Base-by-base conservation (phyloP, 148 eudicot species). In the Cornus kousa region DNA sequence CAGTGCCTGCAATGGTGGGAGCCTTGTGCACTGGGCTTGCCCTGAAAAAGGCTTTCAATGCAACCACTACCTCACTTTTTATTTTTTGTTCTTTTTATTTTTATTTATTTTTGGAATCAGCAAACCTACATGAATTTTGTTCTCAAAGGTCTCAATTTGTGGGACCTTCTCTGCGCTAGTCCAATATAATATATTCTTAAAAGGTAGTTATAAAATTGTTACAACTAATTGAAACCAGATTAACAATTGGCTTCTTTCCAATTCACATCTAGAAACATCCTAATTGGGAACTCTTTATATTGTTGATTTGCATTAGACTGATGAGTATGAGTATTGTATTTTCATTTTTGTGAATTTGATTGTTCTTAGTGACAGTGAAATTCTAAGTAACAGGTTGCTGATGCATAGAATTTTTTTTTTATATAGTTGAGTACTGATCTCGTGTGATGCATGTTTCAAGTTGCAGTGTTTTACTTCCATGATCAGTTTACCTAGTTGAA, bases 401-500 rank as follows among this genome's bases (percentile, higher is more conserved):
- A 67, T 48, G 2, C 67, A 17, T 22, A 57, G 62, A 1, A 4
- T 57, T 57, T 40, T 24, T 40, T 24, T 23, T 28, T 46, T 35
- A 35, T 35, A 35, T 35, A 35, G 37, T 35, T 4, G 5, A 35
- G 37, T 35, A 23, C 28, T 67, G 23, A 64, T 72, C 53, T 55
- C 24, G 3, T n/a, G 28, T 57, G 20, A 3, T 57, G 62, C 20
- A 3, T 13, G 20, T 13, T 87, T 75, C 94, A 96, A 98, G 99
- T 88, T 83, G 99, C 99, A 71, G 98, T 96, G 74, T 91, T 93
- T 71, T 96, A 96, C 89, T 96, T 96, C 84, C 97, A 96, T 82
- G 99, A 96, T 78, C 86, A 96, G 14, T 96, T 96, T 88, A 96
- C 99, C 50, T 89, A 93, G 97, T 70, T 96, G 87, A 96, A 93